Percentiles rank a stretch among this genome's conserved stretches.
These are phyloP conservation scores for Candolleomyces efflorescens DNA, from an alignment of 768 basidiomycete genomes.

Conservation along the genomic window DNA sequence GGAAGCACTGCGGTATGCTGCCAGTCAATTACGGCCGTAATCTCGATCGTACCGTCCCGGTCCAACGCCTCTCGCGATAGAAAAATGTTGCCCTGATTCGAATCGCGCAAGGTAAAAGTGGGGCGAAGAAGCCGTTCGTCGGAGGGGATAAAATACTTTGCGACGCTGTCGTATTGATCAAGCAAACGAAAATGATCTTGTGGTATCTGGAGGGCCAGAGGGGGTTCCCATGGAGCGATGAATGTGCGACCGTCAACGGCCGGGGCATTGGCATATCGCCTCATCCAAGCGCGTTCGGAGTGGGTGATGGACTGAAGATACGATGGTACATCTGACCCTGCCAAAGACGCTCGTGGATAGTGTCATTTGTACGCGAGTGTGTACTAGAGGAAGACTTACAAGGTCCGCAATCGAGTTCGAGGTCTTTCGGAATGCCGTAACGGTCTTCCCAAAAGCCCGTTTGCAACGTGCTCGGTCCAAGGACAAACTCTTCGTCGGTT, in stretches of 20 bases:
- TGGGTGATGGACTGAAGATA: conserved; percentile 9
- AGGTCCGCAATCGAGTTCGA: too few relatives aligned
- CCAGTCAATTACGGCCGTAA: conserved; percentile 1
- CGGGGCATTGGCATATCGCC: conserved; percentile 6
- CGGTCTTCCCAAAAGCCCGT: conserved; percentile 5
- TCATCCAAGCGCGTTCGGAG: conserved; percentile 9
- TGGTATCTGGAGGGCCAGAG: conserved; percentile 6
- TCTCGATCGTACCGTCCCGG: conserved; percentile 1
- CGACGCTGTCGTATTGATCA: conserved; percentile 3
- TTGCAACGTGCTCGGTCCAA: conserved; percentile 3
- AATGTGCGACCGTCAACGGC: conserved; percentile 1
- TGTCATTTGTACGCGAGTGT: too few relatives aligned
- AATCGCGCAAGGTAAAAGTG: conserved; percentile 3
- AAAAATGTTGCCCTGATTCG: conserved; percentile 9
- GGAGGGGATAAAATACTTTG: conserved; percentile 5
- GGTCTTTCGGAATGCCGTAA: conserved; percentile 1
- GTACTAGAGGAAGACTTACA: too few relatives aligned
- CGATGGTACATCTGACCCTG: too few relatives aligned
- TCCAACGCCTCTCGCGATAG: conserved; percentile 4
- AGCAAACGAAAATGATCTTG: conserved; percentile 8
- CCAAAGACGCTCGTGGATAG: too few relatives aligned
- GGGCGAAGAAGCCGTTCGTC: conserved; percentile 4
- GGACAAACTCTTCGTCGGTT: background rate
- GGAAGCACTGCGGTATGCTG: conserved; percentile 7
- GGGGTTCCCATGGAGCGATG: conserved; percentile 6